Base-by-base conservation (phyloP, 768 basidiomycete genomes). In the Hypholoma fasciculare region DNA sequence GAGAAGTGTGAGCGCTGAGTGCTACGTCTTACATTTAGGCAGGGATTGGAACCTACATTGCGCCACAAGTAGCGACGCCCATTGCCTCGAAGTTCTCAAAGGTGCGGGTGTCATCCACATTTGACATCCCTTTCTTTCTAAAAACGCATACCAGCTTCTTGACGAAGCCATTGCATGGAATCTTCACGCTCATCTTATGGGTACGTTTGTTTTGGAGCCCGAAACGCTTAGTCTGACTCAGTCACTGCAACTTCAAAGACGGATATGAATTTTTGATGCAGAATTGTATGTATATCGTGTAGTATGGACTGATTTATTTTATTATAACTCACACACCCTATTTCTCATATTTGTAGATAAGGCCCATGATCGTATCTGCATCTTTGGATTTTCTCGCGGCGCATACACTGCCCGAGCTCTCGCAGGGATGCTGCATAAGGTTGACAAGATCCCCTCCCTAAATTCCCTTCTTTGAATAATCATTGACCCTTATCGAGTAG, bases 351-450 rank as follows among this genome's bases (percentile, higher is more conserved):
- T 23, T 26, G 13, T 38, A 81, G 80, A 82, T 61, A 69, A 69
- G 20, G 67, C 68, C 3, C 80, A 79, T 1, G 84, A 86, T 67
- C 76, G 75, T 49, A 83, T 88, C 47, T 86, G 76, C 65, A 78
- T 88, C 44, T 86, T 86, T 63, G 86, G 68, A 1, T 88, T 88
- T 65, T 85, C 83, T 16, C 72, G 86, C 26, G 85, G 85, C 9
- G 80, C 83, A 0, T 85, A 82, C 65, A 82, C 81, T 3, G 81
- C 82, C 0, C 71, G 75, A 23, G 69, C 72, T 48, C 72, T 72
- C 14, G 71, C 70, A 30, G 71, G 71, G 7, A 74, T 74, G 71
- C 59, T 74, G 12, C 69, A 72, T 57, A 74, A 72, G 59, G 54
- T 54, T 20, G 12, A 19, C 11, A 13, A 12, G n/a, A 47, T n/a